Evolutionary conservation across 129 eudicot species (phyloP).

Genomic region (Artemisia tridentata): DNA sequence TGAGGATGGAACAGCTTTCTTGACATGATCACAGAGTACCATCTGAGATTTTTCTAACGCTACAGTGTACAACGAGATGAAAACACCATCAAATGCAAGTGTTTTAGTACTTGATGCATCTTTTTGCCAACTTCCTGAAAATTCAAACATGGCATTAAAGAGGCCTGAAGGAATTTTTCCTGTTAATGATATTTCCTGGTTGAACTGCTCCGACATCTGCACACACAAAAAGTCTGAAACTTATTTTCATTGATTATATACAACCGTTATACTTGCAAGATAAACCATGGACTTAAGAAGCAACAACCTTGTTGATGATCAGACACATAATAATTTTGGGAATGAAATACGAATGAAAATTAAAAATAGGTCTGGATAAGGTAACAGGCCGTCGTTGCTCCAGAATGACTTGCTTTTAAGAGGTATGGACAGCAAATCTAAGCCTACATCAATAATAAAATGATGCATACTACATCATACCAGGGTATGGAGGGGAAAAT

Average conservation of each 20-base stretch:
- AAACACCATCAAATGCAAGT: slow-evolving; percentile 93
- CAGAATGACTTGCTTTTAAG: too few species aligned
- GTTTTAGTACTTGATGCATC: slow-evolving; percentile 93
- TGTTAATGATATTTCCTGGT: slow-evolving; percentile 86
- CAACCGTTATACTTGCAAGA: neutral
- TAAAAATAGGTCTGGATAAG: too few species aligned
- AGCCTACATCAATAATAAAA: too few species aligned
- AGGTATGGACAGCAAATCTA: too few species aligned
- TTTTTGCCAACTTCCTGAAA: slow-evolving; percentile 95
- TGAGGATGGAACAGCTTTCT: slow-evolving; percentile 89
- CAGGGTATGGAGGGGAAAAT: too few species aligned
- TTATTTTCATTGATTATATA: neutral
- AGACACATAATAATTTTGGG: too few species aligned
- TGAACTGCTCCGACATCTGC: slow-evolving; percentile 97
- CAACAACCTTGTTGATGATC: neutral
- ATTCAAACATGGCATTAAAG: slow-evolving; percentile 88
- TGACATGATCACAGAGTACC: slow-evolving; percentile 86
- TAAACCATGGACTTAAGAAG: neutral
- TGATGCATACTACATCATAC: too few species aligned
- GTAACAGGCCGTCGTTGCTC: too few species aligned
- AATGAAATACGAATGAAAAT: too few species aligned
- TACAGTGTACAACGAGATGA: slow-evolving; percentile 75
- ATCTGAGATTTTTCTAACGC: slow-evolving; percentile 90
- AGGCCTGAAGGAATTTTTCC: slow-evolving; percentile 97
- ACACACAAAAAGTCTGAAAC: neutral